These are phyloP conservation scores for Auriscalpium microsporum DNA, from an alignment of 768 basidiomycete species.

Conservation along the genomic window DNA sequence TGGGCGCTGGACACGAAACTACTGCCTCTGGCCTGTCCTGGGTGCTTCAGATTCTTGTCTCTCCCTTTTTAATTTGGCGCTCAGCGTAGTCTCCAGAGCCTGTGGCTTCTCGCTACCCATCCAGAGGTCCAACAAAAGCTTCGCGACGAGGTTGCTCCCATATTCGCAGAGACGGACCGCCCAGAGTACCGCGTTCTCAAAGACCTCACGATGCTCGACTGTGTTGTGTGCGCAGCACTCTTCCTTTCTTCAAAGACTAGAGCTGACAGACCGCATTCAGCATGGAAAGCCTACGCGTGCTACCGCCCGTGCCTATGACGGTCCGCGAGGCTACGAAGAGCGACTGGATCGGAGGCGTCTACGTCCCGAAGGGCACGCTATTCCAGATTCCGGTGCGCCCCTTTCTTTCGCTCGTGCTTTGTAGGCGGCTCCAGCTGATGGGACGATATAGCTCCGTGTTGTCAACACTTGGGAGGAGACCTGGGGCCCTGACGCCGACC, in stretches of 20 bases:
- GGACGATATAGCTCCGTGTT: conserved; percentile 32
- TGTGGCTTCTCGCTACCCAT: conserved; percentile 50
- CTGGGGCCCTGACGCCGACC: conserved; percentile 45
- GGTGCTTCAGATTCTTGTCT: conserved; percentile 23
- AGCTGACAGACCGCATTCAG: not conserved
- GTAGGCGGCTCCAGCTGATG: not conserved
- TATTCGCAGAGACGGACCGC: conserved; percentile 21
- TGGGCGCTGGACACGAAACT: conserved; percentile 37
- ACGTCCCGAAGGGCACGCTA: conserved; percentile 37
- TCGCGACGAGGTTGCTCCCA: conserved; percentile 40
- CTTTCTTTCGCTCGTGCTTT: not conserved
- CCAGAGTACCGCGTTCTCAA: conserved; percentile 17
- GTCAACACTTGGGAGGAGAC: conserved; percentile 41
- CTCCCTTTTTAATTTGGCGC: not conserved
- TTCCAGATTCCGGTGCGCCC: conserved; percentile 28
- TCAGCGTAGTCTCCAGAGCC: conserved; percentile 25
- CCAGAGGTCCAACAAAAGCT: conserved; percentile 41
- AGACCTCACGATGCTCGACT: conserved; percentile 12
- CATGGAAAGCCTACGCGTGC: conserved; percentile 15
- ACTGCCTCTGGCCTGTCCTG: conserved; percentile 43
- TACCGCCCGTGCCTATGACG: conserved; percentile 16
- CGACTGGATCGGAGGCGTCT: conserved; percentile 27
- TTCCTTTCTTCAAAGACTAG: not conserved
- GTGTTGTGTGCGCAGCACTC: conserved; percentile 11
- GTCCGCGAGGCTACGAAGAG: conserved; percentile 8